Evolutionary conservation across 306 rosid species (phyloP).

Genomic region (Gastrolobium villosum): DNA sequence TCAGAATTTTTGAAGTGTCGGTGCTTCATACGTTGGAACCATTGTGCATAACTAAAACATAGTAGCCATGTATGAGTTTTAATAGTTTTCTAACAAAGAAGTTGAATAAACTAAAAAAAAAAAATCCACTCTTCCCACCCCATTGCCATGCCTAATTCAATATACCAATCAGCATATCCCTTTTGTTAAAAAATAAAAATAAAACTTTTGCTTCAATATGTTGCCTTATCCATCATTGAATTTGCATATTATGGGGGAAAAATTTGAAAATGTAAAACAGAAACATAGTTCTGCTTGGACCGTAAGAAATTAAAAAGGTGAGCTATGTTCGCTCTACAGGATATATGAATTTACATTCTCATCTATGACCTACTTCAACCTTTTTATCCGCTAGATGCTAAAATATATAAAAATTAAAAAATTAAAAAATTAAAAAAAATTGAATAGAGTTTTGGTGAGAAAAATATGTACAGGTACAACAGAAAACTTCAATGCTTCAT

Average conservation of each 20-base stretch:
- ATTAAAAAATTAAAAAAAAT: no score
- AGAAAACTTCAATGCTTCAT: conserved; percentile 46
- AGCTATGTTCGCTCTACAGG: not conserved
- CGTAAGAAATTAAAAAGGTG: not conserved
- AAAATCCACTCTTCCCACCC: no score
- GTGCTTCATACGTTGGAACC: no score
- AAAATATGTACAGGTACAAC: conserved; percentile 38
- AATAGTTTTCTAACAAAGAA: no score
- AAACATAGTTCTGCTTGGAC: not conserved
- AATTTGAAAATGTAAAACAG: not conserved
- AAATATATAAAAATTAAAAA: not conserved
- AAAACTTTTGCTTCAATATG: not conserved
- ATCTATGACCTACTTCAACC: conserved; percentile 31
- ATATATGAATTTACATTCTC: conserved; percentile 25
- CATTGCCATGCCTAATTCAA: no score
- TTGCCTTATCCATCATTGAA: not conserved
- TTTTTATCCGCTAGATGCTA: conserved; percentile 6
- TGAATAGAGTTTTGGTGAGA: conserved; percentile 37
- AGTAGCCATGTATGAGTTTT: no score
- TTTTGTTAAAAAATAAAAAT: not conserved
- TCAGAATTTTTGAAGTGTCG: no score
- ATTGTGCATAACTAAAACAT: no score
- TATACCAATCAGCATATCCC: no score
- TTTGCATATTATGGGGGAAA: not conserved
- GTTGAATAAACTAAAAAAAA: no score